Base-by-base conservation (phyloP, 768 basidiomycete species). In the Collybia nuda region DNA sequence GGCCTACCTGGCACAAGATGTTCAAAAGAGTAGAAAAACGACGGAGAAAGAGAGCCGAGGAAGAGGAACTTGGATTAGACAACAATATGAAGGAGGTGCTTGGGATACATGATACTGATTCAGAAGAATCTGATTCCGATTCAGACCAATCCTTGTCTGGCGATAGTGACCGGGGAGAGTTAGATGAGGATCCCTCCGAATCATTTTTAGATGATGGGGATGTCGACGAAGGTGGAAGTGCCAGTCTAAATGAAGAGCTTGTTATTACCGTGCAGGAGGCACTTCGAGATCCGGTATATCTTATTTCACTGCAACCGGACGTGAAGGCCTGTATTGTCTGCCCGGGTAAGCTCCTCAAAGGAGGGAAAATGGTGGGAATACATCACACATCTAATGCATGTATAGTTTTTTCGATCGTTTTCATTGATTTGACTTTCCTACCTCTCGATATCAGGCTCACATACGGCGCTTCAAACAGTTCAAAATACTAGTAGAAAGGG, bases 21-120 rank as follows among this genome's bases (percentile, higher is more conserved):
- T 90, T 89, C 75, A 91, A 92, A 68, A 81, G 90, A 52, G 75
- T 89, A 6, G 84, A 84, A 56, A 90, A 84, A 62, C 78, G 84
- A 40, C 77, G 75, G 21, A 75, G 74, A 58, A 84, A 77, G 58
- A 77, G 73, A 52, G 74, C 84, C 58, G 73, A 84, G 55, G 86
- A 86, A 53, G 84, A 85, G 62, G 78, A 81, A 44, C 70, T 83
- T 19, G 82, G 80, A 0, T 55, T 84, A 7, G 79, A 84, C 46
- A 74, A 72, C 32, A 80, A 80, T 21, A 67, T 71, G 66, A 84
- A 73, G 61, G 77, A 76, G 47, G 61, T 79, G 18, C 66, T 86
- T 11, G 88, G 86, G 21, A 62, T 90, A 54, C 75, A 88, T 37
- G 85, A 90, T 56, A 87, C 86, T 0, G 86, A 90, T 64, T 86